Percentiles rank a stretch among this genome's conserved stretches.
phyloP scores from a whole-genome alignment of 345 rosid genomes.

The Viola odorata region DNA sequence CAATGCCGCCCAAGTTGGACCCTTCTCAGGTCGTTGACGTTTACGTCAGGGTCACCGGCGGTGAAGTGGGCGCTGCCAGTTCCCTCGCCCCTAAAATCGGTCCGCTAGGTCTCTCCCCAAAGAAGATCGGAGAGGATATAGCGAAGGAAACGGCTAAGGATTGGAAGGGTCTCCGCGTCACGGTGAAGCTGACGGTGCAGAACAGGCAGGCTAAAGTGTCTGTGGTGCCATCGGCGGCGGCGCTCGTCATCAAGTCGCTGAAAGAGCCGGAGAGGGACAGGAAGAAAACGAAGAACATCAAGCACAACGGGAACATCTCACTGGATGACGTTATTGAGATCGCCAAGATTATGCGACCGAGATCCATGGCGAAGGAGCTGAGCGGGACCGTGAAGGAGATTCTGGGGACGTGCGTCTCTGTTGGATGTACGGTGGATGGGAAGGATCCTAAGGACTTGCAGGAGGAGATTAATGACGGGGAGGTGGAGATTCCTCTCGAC shows the following conservation, averaged over 20 bases:
- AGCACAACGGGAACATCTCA: constrained; percentile 19
- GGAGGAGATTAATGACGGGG: constrained; percentile 19
- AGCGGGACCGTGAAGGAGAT: constrained; percentile 25
- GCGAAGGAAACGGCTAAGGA: constrained; percentile 24
- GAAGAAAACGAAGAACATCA: constrained; percentile 25
- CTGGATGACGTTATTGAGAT: constrained; percentile 22
- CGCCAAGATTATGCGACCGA: constrained; percentile 13
- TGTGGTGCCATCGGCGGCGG: constrained; percentile 22
- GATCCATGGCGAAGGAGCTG: constrained; percentile 26
- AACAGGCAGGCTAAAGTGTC: constrained; percentile 22
- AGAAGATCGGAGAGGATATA: constrained; percentile 23
- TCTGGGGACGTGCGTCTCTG: constrained; percentile 23
- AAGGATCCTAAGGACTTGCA: constrained; percentile 23
- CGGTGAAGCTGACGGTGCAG: constrained; percentile 28
- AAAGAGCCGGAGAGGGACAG: constrained; percentile 31
- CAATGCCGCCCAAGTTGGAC: constrained; percentile 28
- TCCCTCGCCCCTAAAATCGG: constrained; percentile 29
- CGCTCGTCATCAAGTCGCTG: constrained; percentile 19
- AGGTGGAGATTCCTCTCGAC: constrained; percentile 10
- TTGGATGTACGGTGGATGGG: constrained; percentile 24
- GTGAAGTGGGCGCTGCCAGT: constrained; percentile 23
- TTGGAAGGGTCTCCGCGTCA: constrained; percentile 28
- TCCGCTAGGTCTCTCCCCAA: constrained; percentile 24
- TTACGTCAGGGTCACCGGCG: constrained; percentile 23
- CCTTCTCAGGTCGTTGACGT: constrained; percentile 28